Evolutionary conservation across 2,329 filamentous ascomycete genomes (phyloP), one percentile per base, ranked within the genome.

Genomic region (Pochonia chlamydosporia): DNA sequence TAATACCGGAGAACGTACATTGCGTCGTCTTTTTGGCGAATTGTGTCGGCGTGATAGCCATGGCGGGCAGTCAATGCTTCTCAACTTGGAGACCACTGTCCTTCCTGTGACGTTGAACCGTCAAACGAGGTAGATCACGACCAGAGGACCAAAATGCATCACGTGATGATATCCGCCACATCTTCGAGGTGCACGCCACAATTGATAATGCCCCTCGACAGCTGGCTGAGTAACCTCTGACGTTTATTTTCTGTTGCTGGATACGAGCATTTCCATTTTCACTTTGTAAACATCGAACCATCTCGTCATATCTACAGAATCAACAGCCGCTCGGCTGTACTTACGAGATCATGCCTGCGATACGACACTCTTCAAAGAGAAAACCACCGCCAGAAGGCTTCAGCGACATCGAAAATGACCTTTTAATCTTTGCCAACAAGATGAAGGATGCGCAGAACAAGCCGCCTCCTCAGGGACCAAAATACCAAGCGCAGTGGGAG

Each of bases 391-490:
- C 89, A 44, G 87, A 88, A 46, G 89, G 89, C 66, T 95, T 93
- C 74, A 82, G 84, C 62, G 89, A 95, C 63, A 89, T 95, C 66
- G 88, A 92, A 66, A 85, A 90, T 63, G 89, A 89, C 57, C 82
- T 93, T 36, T 79, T 93, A 58, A 84, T 91, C 60, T 93, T 93
- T 71, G 74, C 78, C 60, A 92, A 91, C 76, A 90, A 91, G 74
- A 92, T 95, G 87, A 93, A 92, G 69, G 89, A 95, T 63, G 93
- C 93, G 44, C 90, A 96, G 64, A 95, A 95, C 68, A 86, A 90
- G 41, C 85, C 89, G 70, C 88, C 71, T 64, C 88, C 71, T 79
- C 89, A 78, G 77, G 87, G 81, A 0, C 79, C 80, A 2, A 91
- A 91, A 64, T 87, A 96, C 63, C 89, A 97, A 70, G 88, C 89